Percentiles rank a stretch among this genome's conserved stretches.
Conservation (phyloP, 441 rosid genomes). For the Croton laevigatus region DNA sequence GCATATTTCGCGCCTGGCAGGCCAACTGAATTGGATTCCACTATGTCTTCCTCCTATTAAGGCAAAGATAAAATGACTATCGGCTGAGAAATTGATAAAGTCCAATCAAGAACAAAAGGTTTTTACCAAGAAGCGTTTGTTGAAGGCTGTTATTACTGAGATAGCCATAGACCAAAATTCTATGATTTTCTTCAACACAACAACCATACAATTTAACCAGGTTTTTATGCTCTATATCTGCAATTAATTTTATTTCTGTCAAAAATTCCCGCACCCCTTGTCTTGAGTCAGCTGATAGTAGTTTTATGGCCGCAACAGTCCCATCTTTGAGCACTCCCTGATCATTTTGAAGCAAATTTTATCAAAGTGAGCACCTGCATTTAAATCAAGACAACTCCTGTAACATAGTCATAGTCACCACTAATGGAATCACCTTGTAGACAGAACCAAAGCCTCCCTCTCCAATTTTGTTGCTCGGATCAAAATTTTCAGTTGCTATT, state of each 20-base stretch:
- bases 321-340: conserved; percentile 63
- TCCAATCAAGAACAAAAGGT: neutral
- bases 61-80: neutral
- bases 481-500: conserved; percentile 46
- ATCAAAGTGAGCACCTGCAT: neutral
- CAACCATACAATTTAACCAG: conserved; percentile 62
- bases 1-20: conserved; percentile 46
- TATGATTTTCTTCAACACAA: conserved; percentile 57
- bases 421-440: conserved; percentile 50
- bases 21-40: conserved; percentile 51
- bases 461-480: conserved; percentile 49
- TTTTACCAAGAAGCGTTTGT: conserved; percentile 57
- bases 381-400: neutral
- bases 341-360: conserved; percentile 14
- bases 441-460: conserved; percentile 68
- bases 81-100: conserved; percentile 9
- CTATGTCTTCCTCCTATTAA: conserved; percentile 36
- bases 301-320: conserved; percentile 50
- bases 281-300: conserved; percentile 53
- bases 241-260: conserved; percentile 55
- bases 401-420: neutral
- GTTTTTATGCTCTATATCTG: conserved; percentile 49
- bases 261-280: conserved; percentile 64
- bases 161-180: conserved; percentile 66
- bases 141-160: conserved; percentile 70